Evolutionary conservation across 1,284 basidiomycete species (phyloP), one percentile per base, ranked within the genome.

Genomic region (Ceratobasidium papillatum): DNA sequence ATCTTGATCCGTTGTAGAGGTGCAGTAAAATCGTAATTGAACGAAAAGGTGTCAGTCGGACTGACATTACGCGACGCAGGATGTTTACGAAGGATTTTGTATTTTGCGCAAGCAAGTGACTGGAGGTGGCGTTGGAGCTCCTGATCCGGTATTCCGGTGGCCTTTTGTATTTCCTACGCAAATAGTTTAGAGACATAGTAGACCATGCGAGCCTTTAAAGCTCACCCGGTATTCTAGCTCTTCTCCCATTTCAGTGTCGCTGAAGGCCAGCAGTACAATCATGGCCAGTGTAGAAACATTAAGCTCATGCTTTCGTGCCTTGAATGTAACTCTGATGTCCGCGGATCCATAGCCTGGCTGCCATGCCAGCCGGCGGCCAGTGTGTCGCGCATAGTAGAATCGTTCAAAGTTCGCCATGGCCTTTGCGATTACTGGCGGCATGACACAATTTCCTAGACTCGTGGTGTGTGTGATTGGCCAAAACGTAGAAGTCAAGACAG

Each of bases 91-190:
- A 99, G 83, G 43, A 99, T 87, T 80, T 97, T 96, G 85, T 89
- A 96, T 82, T 98, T 99, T n/a, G 93, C 96, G 80, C 97, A 99
- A 0, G 98, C 96, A 12, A 99, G 87, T 0, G 96, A 96, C 81
- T 99, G 98, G 9, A 99, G 86, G 76, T 96, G 94, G 11, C 98
- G 91, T 80, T 93, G 91, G 9, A 99, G 86, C 74, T 99, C 97
- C 0, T 77, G 76, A 14, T 96, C 91, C 0, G 89, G 87, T 62
- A 99, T 93, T 19, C 84, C 81, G 0, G 94, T 96, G 0, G 91
- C 87, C 0, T 81, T 74, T 77, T 83, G 81, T 74, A 89, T 84
- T 64, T 87, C 85, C 86, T 88, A 12, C 54, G 34, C 11, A 52
- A 34, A 9, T 19, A 11, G 32, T 71, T 77, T 71, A 54, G 41